Evolutionary conservation across 345 rosid genomes (phyloP).

Genomic region (Hibiscus syriacus): DNA sequence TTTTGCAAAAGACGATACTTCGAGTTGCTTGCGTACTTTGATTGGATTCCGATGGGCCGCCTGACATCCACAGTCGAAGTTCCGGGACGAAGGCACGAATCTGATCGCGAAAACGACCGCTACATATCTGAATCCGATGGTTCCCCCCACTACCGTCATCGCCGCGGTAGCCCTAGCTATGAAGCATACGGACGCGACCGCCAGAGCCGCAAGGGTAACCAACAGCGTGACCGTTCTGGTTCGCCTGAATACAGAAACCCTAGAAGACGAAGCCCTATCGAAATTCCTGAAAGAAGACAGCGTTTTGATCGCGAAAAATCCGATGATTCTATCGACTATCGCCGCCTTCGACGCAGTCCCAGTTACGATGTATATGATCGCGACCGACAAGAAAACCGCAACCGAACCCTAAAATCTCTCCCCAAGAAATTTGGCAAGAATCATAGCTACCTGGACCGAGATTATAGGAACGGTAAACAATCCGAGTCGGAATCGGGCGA

Average conservation of each 20-base stretch:
- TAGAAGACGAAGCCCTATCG: constrained; percentile 21
- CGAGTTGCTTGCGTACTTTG: neutral
- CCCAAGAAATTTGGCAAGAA: constrained; percentile 54
- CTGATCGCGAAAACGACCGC: constrained; percentile 19
- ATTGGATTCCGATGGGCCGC: constrained; percentile 1
- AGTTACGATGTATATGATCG: constrained; percentile 23
- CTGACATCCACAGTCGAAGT: neutral
- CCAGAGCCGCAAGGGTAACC: constrained; percentile 10
- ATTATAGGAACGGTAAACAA: constrained; percentile 32
- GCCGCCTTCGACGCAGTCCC: constrained; percentile 23
- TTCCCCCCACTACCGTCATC: constrained; percentile 19
- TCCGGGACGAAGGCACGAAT: neutral
- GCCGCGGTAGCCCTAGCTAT: constrained; percentile 26
- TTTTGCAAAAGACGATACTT: neutral
- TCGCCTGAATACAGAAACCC: constrained; percentile 13
- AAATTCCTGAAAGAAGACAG: constrained; percentile 20
- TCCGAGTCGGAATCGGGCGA: constrained; percentile 78
- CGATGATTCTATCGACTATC: constrained; percentile 19
- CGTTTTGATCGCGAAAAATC: constrained; percentile 18
- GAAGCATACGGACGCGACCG: constrained; percentile 19
- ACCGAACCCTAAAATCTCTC: constrained; percentile 27
- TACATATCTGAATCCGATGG: constrained; percentile 23
- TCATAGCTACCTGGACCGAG: constrained; percentile 41
- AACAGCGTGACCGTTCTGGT: constrained; percentile 13
- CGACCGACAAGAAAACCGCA: constrained; percentile 11